Percentiles rank a stretch among this genome's conserved stretches.
Evolutionary conservation across 306 rosid genomes (phyloP).

Genomic region (Dicorynia guianensis): DNA sequence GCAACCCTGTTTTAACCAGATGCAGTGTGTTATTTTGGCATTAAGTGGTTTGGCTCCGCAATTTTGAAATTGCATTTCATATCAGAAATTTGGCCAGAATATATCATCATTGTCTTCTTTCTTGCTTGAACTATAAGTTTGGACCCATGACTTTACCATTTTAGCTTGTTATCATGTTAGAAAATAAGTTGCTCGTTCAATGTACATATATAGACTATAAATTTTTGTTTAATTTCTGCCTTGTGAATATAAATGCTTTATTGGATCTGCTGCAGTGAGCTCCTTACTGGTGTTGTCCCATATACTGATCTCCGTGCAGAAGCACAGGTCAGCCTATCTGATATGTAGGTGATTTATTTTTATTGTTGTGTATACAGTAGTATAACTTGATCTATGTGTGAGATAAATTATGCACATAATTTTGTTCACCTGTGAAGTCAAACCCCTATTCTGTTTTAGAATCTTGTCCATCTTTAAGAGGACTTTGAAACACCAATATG

Average conservation of each 20-base stretch:
- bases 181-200: background rate
- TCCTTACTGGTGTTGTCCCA: constrained; percentile 95
- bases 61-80: constrained; percentile 19
- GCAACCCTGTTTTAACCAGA: background rate
- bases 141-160: background rate
- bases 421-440: background rate
- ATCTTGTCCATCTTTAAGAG: constrained; percentile 12
- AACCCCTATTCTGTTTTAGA: too few relatives aligned
- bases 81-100: constrained; percentile 1
- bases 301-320: constrained; percentile 95
- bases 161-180: constrained; percentile 10
- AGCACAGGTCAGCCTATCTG: constrained; percentile 71
- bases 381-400: constrained; percentile 6
- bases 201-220: background rate
- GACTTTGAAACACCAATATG: constrained; percentile 7
- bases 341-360: constrained; percentile 21
- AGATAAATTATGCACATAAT: background rate
- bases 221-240: background rate
- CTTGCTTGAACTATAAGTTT: constrained; percentile 19
- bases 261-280: constrained; percentile 75
- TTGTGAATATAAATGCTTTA: constrained; percentile 6
- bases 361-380: constrained; percentile 24
- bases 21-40: constrained; percentile 18
- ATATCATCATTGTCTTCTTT: constrained; percentile 5
- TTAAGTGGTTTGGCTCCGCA: constrained; percentile 6